A percentile compares a stretch with the other conserved stretches of the same genome.
Conservation (phyloP, 2,329 filamentous ascomycete genomes). For the Cladosporium sp. region DNA sequence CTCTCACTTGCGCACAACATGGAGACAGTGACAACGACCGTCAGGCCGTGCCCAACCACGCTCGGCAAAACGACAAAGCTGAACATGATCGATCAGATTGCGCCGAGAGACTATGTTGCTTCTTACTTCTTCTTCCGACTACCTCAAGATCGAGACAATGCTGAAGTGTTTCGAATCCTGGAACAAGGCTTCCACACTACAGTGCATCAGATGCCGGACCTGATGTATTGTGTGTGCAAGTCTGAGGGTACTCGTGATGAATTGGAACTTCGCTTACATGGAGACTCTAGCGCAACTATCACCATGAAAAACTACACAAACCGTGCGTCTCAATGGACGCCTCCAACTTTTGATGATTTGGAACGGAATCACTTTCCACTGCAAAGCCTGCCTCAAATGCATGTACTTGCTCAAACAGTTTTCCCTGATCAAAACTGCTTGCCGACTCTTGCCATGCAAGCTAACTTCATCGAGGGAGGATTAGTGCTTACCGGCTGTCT, state of each 20-base stretch:
- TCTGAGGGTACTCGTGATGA: constrained; percentile 5
- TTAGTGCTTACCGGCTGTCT: not conserved
- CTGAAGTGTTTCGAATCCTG: not conserved
- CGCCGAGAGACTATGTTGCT: constrained; percentile 11
- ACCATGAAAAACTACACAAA: not conserved
- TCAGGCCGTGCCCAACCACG: not conserved
- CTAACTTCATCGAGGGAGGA: constrained; percentile 5
- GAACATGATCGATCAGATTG: constrained; percentile 15
- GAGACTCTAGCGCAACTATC: not conserved
- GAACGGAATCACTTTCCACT: constrained; percentile 7
- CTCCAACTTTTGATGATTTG: constrained; percentile 9
- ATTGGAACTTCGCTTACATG: constrained; percentile 8
- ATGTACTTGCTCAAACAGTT: constrained; percentile 15
- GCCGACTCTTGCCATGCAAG: constrained; percentile 5
- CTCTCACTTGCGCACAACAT: not conserved
- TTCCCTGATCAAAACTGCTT: constrained; percentile 1
- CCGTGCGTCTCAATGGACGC: not conserved
- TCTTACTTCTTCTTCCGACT: constrained; percentile 11
- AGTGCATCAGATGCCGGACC: constrained; percentile 6
- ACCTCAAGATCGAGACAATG: not conserved
- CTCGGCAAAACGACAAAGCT: constrained; percentile 12
- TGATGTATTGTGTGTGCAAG: constrained; percentile 8
- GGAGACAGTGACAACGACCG: constrained; percentile 8
- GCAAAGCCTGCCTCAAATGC: constrained; percentile 18
- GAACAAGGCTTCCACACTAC: constrained; percentile 4